Conservation (phyloP, 106 monocot species). For the Cymbidium sinense region DNA sequence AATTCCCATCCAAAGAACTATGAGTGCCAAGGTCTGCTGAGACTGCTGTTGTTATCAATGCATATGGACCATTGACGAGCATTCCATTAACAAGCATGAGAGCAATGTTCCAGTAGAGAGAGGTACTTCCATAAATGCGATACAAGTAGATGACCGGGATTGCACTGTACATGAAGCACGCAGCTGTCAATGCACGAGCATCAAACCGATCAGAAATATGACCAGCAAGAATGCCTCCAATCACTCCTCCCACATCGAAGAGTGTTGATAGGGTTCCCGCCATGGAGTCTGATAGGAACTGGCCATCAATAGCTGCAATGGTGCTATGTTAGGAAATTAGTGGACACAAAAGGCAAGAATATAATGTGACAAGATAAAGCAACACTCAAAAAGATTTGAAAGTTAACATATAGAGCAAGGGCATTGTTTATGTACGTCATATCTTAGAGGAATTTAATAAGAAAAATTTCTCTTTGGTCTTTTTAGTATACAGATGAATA, state of each 20-base stretch:
- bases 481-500: too few species aligned
- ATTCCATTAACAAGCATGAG: slow-evolving; percentile 81
- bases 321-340: neutral
- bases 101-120: slow-evolving; percentile 46
- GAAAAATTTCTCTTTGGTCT: too few species aligned
- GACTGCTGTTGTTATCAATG: slow-evolving; percentile 88
- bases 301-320: slow-evolving; percentile 65
- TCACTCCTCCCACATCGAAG: slow-evolving; percentile 84
- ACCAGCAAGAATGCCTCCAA: slow-evolving; percentile 87
- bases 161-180: slow-evolving; percentile 80
- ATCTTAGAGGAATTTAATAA: too few species aligned
- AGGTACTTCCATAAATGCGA: slow-evolving; percentile 64
- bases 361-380: too few species aligned
- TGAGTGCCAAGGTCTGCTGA: slow-evolving; percentile 90
- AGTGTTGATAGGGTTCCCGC: slow-evolving; percentile 79
- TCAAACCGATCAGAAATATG: slow-evolving; percentile 82
- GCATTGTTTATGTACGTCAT: too few species aligned
- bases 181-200: slow-evolving; percentile 79
- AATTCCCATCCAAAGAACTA: slow-evolving; percentile 68
- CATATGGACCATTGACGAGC: slow-evolving; percentile 89
- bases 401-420: too few species aligned
- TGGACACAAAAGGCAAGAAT: too few species aligned
- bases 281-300: slow-evolving; percentile 51
- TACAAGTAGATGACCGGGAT: slow-evolving; percentile 81
- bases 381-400: too few species aligned